phyloP scores from a whole-genome alignment of 2,329 filamentous ascomycete genomes.

The Penicillium sp. region DNA sequence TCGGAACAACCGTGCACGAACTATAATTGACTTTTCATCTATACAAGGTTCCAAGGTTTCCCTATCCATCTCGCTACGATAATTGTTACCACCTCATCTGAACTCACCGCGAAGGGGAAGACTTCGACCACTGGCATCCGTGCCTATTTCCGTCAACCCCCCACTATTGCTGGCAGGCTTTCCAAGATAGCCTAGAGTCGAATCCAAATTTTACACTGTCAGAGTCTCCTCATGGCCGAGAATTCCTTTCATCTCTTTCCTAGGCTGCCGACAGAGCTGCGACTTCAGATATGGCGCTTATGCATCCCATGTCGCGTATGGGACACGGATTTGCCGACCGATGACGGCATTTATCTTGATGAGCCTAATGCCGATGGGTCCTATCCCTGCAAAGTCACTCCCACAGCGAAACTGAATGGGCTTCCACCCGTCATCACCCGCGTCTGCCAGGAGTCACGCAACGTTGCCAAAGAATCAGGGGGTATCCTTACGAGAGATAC shows the following conservation, averaged over 20 bases:
- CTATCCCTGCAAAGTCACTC: not conserved
- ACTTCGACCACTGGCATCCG: not conserved
- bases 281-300: not conserved
- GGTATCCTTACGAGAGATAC: not conserved
- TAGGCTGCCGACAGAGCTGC: not conserved
- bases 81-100: not conserved
- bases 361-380: not conserved
- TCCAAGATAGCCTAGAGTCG: not conserved
- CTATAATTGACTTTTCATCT: too few relatives aligned
- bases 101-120: not conserved
- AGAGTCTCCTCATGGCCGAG: not conserved
- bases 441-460: constrained; percentile 2
- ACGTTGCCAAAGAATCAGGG: constrained; percentile 3
- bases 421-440: constrained; percentile 2
- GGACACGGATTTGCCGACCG: not conserved
- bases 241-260: not conserved
- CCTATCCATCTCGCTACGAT: not conserved
- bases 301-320: not conserved
- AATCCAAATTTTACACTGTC: not conserved
- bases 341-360: not conserved
- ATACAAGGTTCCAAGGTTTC: not conserved
- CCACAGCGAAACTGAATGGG: not conserved
- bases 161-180: not conserved
- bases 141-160: not conserved
- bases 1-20: too few relatives aligned